phyloP scores from a whole-genome alignment of 106 monocot species.

The Dendrobium chrysotoxum region DNA sequence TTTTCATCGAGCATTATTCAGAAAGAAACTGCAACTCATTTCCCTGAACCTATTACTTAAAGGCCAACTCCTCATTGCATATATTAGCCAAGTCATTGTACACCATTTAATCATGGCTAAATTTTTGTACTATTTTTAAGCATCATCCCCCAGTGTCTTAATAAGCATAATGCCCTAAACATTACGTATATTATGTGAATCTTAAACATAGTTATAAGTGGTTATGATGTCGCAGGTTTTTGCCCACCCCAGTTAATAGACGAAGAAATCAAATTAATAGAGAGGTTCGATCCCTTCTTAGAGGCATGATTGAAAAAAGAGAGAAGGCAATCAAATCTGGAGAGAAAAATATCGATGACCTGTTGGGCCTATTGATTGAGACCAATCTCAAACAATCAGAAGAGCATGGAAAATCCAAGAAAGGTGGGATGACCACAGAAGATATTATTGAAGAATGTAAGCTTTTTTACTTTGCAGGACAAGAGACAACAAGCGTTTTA shows the following conservation, averaged over 20 bases:
- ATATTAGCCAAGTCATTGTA: too few species aligned
- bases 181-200: too few species aligned
- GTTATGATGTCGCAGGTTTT: conserved; percentile 3
- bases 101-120: too few species aligned
- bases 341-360: conserved; percentile 23
- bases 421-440: conserved; percentile 31
- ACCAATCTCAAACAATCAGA: conserved; percentile 22
- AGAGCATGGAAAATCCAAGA: conserved; percentile 26
- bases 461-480: conserved; percentile 76
- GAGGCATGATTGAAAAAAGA: conserved; percentile 38
- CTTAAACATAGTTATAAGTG: too few species aligned
- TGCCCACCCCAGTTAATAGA: neutral
- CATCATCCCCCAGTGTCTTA: too few species aligned
- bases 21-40: too few species aligned
- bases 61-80: too few species aligned
- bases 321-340: conserved; percentile 29
- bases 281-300: neutral
- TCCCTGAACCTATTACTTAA: too few species aligned
- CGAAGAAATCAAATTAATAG: neutral
- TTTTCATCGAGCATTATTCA: too few species aligned
- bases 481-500: conserved; percentile 49
- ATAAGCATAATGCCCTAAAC: too few species aligned
- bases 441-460: conserved; percentile 74
- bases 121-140: too few species aligned
- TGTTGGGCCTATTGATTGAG: conserved; percentile 50